These are phyloP conservation scores for Lactarius quietus DNA, from an alignment of 768 basidiomycete genomes.

Conservation along the genomic window DNA sequence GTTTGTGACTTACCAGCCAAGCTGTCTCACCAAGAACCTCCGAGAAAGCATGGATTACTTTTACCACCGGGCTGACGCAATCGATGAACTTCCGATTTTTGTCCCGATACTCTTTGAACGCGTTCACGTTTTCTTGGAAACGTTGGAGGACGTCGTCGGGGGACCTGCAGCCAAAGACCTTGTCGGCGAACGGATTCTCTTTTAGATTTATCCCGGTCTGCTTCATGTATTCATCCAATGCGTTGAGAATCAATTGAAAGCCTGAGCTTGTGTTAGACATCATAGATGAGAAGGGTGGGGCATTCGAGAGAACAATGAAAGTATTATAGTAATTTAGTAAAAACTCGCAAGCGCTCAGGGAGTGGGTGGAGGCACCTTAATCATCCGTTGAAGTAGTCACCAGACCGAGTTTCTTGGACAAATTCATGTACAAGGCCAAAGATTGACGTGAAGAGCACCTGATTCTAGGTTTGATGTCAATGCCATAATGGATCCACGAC, in stretches of 20 bases:
- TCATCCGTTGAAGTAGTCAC: too few relatives aligned
- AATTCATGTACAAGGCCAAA: too few relatives aligned
- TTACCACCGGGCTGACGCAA: neutral
- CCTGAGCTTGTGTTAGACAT: neutral
- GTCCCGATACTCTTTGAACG: neutral
- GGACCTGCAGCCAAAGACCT: neutral
- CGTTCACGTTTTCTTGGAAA: neutral
- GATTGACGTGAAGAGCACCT: too few relatives aligned
- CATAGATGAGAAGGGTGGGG: neutral
- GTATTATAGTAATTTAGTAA: too few relatives aligned
- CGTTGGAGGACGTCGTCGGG: neutral
- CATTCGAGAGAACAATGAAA: neutral
- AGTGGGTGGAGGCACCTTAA: too few relatives aligned
- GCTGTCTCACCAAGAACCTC: neutral
- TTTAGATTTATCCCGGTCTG: neutral
- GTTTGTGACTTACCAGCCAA: neutral
- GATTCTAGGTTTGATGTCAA: too few relatives aligned
- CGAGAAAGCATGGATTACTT: neutral
- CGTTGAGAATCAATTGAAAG: neutral
- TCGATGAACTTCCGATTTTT: neutral
- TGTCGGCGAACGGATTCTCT: neutral
- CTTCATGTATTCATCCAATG: neutral
- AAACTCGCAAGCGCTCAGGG: too few relatives aligned
- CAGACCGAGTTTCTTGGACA: too few relatives aligned
- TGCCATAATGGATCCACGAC: too few relatives aligned